Base-by-base conservation (phyloP, 2,329 filamentous ascomycete species). In the Metarhizium robertsii region DNA sequence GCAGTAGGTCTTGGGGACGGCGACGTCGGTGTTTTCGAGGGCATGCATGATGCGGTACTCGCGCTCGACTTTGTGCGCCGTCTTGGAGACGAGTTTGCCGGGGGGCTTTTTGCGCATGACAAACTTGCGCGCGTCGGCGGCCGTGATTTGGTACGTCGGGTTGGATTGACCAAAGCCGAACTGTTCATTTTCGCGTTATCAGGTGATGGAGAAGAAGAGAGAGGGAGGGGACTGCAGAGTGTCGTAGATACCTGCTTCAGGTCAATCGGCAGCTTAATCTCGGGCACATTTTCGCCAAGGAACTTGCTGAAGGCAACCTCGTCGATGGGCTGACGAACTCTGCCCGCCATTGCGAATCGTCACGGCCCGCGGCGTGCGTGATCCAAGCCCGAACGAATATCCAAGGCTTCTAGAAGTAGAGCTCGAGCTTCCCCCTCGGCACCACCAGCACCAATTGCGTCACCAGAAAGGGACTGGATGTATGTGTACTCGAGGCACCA, bases 101-200 rank as follows among this genome's bases (percentile, higher is more conserved):
- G 94, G 92, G 1, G 94, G 94, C 75, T 97, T 97, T 81, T 99
- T 97, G 69, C 94, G 90, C 76, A 97, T 81, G 38, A 99, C 94
- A 73, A 86, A 96, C 67, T 85, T 84, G 62, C 76, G 71, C 53
- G 85, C 83, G 67, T 84, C 78, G 61, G 83, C 78, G 53, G 85
- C 85, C 16, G 85, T 95, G 66, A 97, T 79, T 66, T 92, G 90
- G 74, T 97, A 99, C 2, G 94, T 99, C 48, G 94, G 94, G 69
- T 97, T 99, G 57, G 90, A 96, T 74, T 97, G 94, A 58, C 94
- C 94, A 70, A 95, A 97, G 65, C 92, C 90, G 69, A 97, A 99
- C 89, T 97, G 66, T 25, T 25, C 32, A 7, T 34, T 34, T 25
- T 25, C 25, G 25, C 1, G 25, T 25, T 25, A 25, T 3, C 25